Conservation (phyloP, 2,329 filamentous ascomycete genomes). For the Fusarium paranaense region DNA sequence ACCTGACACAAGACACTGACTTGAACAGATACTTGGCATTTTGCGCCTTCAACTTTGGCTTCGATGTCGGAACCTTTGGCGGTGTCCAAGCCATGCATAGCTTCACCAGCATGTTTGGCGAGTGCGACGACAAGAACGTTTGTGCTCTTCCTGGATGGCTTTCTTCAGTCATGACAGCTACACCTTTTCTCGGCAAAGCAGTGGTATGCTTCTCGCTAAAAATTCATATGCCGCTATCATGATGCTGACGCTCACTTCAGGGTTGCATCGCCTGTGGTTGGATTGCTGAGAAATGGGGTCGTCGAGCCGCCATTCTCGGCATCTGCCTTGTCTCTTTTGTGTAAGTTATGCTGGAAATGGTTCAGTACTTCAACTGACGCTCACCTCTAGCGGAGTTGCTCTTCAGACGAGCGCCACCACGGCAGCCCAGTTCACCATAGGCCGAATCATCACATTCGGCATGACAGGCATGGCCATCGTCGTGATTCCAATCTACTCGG, state of each 20-base stretch:
- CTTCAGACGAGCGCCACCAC: constrained; percentile 46
- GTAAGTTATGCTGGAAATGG: neutral
- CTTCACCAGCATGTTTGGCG: constrained; percentile 40
- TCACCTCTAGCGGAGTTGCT: constrained; percentile 21
- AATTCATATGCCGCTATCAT: neutral
- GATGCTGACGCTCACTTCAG: neutral
- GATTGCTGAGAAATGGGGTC: constrained; percentile 44
- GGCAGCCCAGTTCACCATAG: constrained; percentile 46
- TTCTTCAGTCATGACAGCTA: constrained; percentile 42
- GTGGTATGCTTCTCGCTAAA: constrained; percentile 2
- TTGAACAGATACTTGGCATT: constrained; percentile 38
- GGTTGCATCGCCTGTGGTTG: constrained; percentile 21
- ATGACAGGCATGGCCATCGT: constrained; percentile 50
- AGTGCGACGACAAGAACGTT: constrained; percentile 23
- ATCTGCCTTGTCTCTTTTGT: constrained; percentile 30
- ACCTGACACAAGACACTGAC: neutral
- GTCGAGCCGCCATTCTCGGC: constrained; percentile 38
- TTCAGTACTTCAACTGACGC: neutral
- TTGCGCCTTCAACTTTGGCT: constrained; percentile 45
- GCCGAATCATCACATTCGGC: constrained; percentile 45
- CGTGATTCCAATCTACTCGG: constrained; percentile 47
- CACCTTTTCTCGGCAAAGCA: constrained; percentile 43
- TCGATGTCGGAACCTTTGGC: constrained; percentile 43
- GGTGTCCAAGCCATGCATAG: constrained; percentile 43
- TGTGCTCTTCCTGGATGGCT: constrained; percentile 37